These are phyloP conservation scores for Dryas alaskensis DNA, from an alignment of 306 rosid species.

Conservation along the genomic window DNA sequence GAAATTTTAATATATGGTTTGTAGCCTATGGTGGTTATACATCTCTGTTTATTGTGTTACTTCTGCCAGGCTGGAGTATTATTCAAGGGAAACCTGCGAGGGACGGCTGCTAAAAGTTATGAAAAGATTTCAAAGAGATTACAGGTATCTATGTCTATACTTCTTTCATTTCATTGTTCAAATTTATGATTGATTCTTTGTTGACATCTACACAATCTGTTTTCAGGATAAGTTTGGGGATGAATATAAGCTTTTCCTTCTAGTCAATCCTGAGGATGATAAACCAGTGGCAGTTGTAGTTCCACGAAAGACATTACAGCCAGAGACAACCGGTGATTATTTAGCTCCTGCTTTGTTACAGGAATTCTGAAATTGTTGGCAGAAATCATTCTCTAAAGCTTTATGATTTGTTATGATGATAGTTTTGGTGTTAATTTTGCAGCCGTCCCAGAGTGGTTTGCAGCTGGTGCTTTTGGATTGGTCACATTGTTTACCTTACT, in stretches of 20 bases:
- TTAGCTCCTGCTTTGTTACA: conserved; percentile 17
- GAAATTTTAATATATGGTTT: neutral
- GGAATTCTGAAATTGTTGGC: conserved; percentile 1
- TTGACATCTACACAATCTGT: conserved; percentile 22
- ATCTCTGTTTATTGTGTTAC: conserved; percentile 19
- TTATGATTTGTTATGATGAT: conserved; percentile 14
- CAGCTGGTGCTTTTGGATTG: conserved; percentile 90
- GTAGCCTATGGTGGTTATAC: neutral
- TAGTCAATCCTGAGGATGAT: conserved; percentile 96
- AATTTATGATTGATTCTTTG: conserved; percentile 22
- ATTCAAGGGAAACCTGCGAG: conserved; percentile 96
- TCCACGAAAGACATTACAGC: conserved; percentile 83
- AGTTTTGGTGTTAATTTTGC: conserved; percentile 28
- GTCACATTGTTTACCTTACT: conserved; percentile 82
- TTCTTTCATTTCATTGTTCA: conserved; percentile 10
- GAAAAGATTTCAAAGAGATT: conserved; percentile 82
- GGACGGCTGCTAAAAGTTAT: conserved; percentile 77
- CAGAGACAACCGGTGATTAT: conserved; percentile 75
- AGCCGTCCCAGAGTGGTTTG: conserved; percentile 98
- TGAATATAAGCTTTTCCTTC: conserved; percentile 78
- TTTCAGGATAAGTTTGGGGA: conserved; percentile 80
- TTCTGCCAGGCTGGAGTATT: conserved; percentile 77
- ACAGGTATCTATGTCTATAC: conserved; percentile 42
- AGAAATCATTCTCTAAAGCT: conserved; percentile 12
- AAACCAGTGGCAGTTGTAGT: conserved; percentile 95